Evolutionary conservation across 2,329 filamentous ascomycete species (phyloP), one percentile per base, ranked within the genome.

Genomic region (Tothia fuscella): DNA sequence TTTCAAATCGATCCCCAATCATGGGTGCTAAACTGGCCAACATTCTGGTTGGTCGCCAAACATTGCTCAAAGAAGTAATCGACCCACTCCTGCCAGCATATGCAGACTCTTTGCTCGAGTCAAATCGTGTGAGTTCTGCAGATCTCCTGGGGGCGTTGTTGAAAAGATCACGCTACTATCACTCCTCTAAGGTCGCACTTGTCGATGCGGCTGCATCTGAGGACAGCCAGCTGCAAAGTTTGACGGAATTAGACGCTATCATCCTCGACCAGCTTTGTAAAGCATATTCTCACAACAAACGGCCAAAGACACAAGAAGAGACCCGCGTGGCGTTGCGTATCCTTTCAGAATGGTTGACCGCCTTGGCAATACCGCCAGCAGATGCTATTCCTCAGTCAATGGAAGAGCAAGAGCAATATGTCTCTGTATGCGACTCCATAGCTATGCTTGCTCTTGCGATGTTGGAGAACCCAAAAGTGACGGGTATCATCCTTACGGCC

Each of bases 361-460:
- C 41, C 14, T 20, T 43, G 20, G 17, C 41, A 20, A 43, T 17
- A 16, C n/a, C n/a, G n/a, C 21, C 25, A 32, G 34, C 25, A 21
- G 33, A 32, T n/a, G 24, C 28, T n/a, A 17, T 43, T n/a, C 21
- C 29, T 19, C 28, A 36, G n/a, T 13, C 29, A 5, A 28, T 34
- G n/a, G 41, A 43, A 6, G 32, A 28, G 62, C 71, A 40, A 58
- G 68, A 28, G 56, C 67, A 78, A 24, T 76, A 80, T 38, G 71
- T 78, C 63, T 74, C 70, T 33, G 66, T 78, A 2, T 69, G 75
- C 16, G 73, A 76, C 34, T 78, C 76, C 0, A 71, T 84, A 46
- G 73, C 78, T 2, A 71, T 78, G 53, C 62, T 84, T 14, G 59
- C 82, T 5, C 60, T 81, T 37, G 70, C 72, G 0, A 63, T 81